These are phyloP conservation scores for Striga asiatica DNA, from an alignment of 257 asterid species.

Conservation along the genomic window DNA sequence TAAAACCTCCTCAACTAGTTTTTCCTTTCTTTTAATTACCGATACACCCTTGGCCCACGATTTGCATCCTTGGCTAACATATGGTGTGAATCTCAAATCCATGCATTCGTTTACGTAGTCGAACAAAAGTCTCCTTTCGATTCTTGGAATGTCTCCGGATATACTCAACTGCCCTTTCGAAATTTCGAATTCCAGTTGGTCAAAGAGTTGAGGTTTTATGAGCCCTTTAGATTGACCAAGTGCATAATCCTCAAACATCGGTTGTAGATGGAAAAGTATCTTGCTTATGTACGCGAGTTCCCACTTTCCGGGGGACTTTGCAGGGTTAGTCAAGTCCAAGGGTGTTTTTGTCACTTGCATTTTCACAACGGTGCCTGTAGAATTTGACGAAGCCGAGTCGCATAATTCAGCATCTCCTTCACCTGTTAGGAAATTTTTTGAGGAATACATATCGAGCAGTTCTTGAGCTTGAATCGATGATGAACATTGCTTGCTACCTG, in stretches of 20 bases:
- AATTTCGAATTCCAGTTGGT: constrained; percentile 46
- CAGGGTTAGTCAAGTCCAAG: neutral
- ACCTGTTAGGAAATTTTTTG: constrained; percentile 22
- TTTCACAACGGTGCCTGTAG: constrained; percentile 13
- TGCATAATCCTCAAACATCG: constrained; percentile 49
- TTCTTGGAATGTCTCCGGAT: constrained; percentile 21
- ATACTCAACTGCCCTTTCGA: constrained; percentile 13
- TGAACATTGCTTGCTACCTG: constrained; percentile 62
- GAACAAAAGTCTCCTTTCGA: constrained; percentile 39
- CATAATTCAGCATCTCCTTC: constrained; percentile 52
- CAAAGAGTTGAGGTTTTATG: constrained; percentile 39
- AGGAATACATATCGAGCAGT: constrained; percentile 27
- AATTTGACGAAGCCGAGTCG: constrained; percentile 76
- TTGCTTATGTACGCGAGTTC: constrained; percentile 61
- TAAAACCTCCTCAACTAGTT: constrained; percentile 53
- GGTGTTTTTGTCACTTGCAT: constrained; percentile 15
- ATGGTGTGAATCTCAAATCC: constrained; percentile 43
- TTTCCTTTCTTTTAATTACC: constrained; percentile 33
- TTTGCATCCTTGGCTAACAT: constrained; percentile 40
- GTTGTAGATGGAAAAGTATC: constrained; percentile 42
- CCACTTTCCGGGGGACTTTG: constrained; percentile 25
- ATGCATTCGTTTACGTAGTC: constrained; percentile 62
- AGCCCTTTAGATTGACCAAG: constrained; percentile 34
- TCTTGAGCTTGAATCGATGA: constrained; percentile 51
- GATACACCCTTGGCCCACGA: constrained; percentile 49